Percentiles rank a stretch among this genome's conserved stretches.
These are phyloP conservation scores for Aspergillus latus DNA, from an alignment of 2,329 filamentous ascomycete genomes.

Conservation along the genomic window DNA sequence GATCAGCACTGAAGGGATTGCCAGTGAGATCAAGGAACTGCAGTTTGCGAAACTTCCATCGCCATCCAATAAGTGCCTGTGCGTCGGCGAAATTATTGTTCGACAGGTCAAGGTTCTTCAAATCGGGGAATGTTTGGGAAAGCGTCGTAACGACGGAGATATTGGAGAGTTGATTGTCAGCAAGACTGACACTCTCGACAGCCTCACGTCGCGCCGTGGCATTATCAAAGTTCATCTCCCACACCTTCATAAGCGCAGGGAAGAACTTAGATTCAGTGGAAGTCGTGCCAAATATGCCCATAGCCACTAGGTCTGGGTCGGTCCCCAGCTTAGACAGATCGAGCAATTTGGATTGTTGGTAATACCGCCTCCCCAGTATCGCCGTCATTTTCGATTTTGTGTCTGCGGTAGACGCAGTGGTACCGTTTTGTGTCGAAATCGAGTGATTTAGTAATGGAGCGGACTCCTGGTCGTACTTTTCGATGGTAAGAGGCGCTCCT, in stretches of 20 bases:
- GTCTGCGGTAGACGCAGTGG: conserved; percentile 54
- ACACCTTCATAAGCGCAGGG: conserved; percentile 84
- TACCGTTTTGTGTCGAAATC: conserved; percentile 29
- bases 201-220: conserved; percentile 71
- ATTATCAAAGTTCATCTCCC: conserved; percentile 73
- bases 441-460: conserved; percentile 24
- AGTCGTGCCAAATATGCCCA: conserved; percentile 72
- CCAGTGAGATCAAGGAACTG: conserved; percentile 76
- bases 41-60: conserved; percentile 72
- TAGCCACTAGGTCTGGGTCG: conserved; percentile 68
- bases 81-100: conserved; percentile 73
- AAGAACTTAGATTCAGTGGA: conserved; percentile 83
- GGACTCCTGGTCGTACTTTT: conserved; percentile 46
- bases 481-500: conserved; percentile 57
- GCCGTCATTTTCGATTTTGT: conserved; percentile 67
- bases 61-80: conserved; percentile 71
- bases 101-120: conserved; percentile 86
- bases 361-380: conserved; percentile 74
- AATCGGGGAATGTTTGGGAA: conserved; percentile 75
- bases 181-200: conserved; percentile 78
- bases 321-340: conserved; percentile 75
- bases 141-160: conserved; percentile 72
- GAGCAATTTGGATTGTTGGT: conserved; percentile 69
- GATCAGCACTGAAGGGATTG: conserved; percentile 68
- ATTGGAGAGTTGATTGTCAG: conserved; percentile 74